Evolutionary conservation across 2,329 filamentous ascomycete species (phyloP).

Genomic region (Aureobasidium leucospermi): DNA sequence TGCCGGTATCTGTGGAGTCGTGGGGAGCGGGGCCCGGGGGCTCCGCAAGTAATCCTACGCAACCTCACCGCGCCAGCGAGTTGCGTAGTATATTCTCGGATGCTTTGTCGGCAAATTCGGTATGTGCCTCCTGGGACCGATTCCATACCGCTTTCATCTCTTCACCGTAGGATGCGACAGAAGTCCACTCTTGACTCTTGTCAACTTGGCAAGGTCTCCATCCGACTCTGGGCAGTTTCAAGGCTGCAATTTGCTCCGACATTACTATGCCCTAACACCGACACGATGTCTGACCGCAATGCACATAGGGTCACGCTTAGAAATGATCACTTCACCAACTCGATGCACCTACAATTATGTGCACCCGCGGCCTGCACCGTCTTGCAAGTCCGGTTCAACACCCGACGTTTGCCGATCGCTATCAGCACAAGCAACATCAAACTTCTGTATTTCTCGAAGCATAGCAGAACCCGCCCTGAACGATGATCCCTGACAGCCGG

Average conservation of each 20-base stretch:
- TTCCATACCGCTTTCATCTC: not conserved
- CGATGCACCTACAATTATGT: not conserved
- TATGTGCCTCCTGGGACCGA: not conserved
- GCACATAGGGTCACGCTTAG: not conserved
- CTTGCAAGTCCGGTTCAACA: not conserved
- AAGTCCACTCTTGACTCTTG: not conserved
- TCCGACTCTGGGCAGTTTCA: conserved; percentile 1
- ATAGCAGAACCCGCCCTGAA: not conserved
- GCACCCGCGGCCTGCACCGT: not conserved
- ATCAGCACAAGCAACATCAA: not conserved
- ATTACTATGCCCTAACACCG: not conserved
- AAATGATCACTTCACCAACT: not conserved
- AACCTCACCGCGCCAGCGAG: not conserved
- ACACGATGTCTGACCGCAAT: not conserved
- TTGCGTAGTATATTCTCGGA: not conserved
- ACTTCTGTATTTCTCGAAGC: not conserved
- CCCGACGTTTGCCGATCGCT: conserved; percentile 3
- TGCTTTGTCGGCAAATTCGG: not conserved
- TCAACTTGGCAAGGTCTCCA: conserved; percentile 3
- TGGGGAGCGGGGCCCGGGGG: conserved; percentile 1
- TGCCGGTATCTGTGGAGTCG: conserved; percentile 7
- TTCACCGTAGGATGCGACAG: not conserved
- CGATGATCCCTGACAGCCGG: not conserved
- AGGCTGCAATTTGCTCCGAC: not conserved
- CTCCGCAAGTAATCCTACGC: conserved; percentile 2